Evolutionary conservation across 2,329 filamentous ascomycete species (phyloP), one percentile per base, ranked within the genome.

Genomic region (Penicillium sp.): DNA sequence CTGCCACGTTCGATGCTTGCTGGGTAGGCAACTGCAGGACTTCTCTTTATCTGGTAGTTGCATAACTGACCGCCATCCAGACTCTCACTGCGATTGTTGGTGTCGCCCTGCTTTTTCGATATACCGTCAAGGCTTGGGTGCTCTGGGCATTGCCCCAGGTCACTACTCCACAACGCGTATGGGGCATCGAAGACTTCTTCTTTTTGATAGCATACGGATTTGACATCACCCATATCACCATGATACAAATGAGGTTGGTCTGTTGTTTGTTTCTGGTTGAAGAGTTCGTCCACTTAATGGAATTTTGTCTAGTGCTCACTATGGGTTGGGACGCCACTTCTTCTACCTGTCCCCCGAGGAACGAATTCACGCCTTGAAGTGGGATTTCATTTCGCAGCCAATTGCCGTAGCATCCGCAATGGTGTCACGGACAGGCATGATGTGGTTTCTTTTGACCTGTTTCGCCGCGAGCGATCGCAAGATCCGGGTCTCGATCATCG

Each of bases 341-440:
- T 64, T 50, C 47, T 63, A 60, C 34, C 33, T 65, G 7, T 49
- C 48, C 2, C 25, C 37, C 1, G 35, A 45, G 3, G 47, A 65
- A 33, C 59, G 45, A 21, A 42, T 44, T 2, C 34, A 47, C n/a
- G 47, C 62, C 4, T 51, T 66, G 53, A 63, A 54, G 43, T 50
- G 41, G 31, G 48, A 50, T 14, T 50, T 50, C 15, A 40, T 50
- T 10, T 45, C 42, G 3, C 53, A 62, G 52, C 51, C 53, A 2
- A 26, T 56, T 16, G 53, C 60, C 6, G 58, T 66, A 4, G 21
- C 56, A 8, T 59, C 63, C 2, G 55, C 60, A 2, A 65, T 65
- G 62, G 40, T 63, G 20, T 65, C 60, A 4, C 51, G 63, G 3
- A 55, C 63, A 5, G 62, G 62, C 14, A 65, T 66, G 56, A 65